Evolutionary conservation across 2,329 filamentous ascomycete species (phyloP).

Genomic region (Fusarium avenaceum): DNA sequence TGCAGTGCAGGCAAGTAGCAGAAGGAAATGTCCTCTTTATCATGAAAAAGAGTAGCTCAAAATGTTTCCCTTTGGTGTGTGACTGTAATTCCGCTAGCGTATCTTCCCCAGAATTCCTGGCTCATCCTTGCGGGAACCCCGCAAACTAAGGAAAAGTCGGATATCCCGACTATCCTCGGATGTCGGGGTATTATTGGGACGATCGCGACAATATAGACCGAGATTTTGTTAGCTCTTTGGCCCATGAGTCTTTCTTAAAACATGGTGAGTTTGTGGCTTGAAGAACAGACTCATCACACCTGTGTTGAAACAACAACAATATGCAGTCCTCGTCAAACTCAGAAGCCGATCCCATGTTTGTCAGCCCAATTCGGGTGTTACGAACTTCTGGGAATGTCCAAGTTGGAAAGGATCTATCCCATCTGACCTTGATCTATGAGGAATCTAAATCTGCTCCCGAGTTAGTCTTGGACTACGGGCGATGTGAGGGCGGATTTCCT

Average conservation of each 20-base stretch:
- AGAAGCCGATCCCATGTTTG: background rate
- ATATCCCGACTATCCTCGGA: slow-evolving; percentile 6
- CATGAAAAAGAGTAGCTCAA: background rate
- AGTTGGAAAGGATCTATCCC: accelerated
- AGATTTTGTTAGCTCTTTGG: background rate
- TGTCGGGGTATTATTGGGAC: background rate
- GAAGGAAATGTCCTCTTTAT: background rate
- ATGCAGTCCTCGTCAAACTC: background rate
- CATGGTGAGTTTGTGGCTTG: too few species aligned
- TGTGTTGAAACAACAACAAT: background rate
- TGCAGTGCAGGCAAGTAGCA: background rate
- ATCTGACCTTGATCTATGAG: background rate
- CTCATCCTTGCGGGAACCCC: background rate
- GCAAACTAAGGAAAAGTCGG: background rate
- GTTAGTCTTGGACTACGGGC: slow-evolving; percentile 4
- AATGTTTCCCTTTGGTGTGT: background rate
- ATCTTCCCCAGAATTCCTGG: background rate
- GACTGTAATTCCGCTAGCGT: background rate
- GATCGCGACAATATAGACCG: background rate
- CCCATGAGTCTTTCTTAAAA: too few species aligned
- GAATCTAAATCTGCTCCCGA: background rate
- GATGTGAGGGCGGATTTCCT: slow-evolving; percentile 8
- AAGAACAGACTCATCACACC: background rate
- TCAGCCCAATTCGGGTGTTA: background rate
- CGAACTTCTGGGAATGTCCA: background rate